Evolutionary conservation across 495 filamentous ascomycete species (phyloP).

Genomic region (Hapsidospora chrysogenum): DNA sequence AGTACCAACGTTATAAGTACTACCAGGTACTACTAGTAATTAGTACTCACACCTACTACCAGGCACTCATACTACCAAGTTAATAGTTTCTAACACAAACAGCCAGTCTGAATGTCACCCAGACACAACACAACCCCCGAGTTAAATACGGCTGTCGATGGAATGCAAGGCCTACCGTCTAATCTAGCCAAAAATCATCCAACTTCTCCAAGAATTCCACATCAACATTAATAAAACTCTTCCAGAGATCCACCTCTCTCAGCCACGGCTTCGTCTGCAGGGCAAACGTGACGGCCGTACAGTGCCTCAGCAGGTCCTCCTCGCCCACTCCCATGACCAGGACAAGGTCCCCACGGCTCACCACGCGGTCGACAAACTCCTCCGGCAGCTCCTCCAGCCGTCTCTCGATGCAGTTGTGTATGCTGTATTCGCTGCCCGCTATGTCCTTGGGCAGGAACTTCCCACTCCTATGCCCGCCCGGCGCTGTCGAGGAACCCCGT

Average conservation of each 20-base stretch:
- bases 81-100: no score
- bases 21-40: no score
- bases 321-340: slow-evolving; percentile 30
- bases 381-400: slow-evolving; percentile 13
- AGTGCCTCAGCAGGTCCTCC: slow-evolving; percentile 20
- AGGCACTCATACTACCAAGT: no score
- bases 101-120: no score
- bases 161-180: no score
- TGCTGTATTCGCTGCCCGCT: slow-evolving; percentile 23
- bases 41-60: no score
- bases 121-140: no score
- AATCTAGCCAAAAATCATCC: slow-evolving; percentile 24
- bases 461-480: slow-evolving; percentile 26
- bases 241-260: slow-evolving; percentile 34
- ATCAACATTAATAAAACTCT: slow-evolving; percentile 35
- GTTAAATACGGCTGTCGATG: no score
- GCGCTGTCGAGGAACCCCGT: slow-evolving; percentile 21
- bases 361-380: slow-evolving; percentile 18
- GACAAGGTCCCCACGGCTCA: slow-evolving; percentile 21
- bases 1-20: no score
- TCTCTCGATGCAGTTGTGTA: slow-evolving; percentile 17
- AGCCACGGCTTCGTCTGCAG: slow-evolving; percentile 35
- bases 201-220: slow-evolving; percentile 23
- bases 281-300: slow-evolving; percentile 22
- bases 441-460: slow-evolving; percentile 35